These are phyloP conservation scores for Cladosporium colombiae DNA, from an alignment of 2,329 filamentous ascomycete species.

Conservation along the genomic window DNA sequence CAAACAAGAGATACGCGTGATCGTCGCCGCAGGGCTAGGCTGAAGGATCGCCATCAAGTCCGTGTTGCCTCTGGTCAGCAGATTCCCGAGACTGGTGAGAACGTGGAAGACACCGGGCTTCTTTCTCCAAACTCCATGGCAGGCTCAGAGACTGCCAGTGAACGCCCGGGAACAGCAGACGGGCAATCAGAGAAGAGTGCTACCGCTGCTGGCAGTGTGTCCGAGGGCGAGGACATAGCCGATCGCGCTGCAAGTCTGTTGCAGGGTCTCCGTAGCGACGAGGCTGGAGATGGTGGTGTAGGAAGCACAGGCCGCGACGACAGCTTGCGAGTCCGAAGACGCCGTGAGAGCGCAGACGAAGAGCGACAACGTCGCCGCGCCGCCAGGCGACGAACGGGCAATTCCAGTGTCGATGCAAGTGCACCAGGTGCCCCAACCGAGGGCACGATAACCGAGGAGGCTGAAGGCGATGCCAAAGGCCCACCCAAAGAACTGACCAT, in stretches of 20 bases:
- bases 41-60: conserved; percentile 89
- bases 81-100: conserved; percentile 65
- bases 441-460: conserved; percentile 39
- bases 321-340: conserved; percentile 54
- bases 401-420: conserved; percentile 34
- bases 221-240: conserved; percentile 71
- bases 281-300: conserved; percentile 50
- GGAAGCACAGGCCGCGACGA: conserved; percentile 27
- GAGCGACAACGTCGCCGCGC: conserved; percentile 69
- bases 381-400: conserved; percentile 43
- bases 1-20: conserved; percentile 88
- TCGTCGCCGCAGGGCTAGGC: conserved; percentile 77
- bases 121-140: conserved; percentile 30
- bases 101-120: conserved; percentile 31
- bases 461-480: conserved; percentile 19
- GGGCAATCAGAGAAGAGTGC: conserved; percentile 12
- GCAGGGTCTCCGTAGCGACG: conserved; percentile 74
- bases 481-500: conserved; percentile 32
- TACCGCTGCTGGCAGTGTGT: conserved; percentile 25
- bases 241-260: conserved; percentile 80
- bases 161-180: neutral
- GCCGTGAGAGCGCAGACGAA: conserved; percentile 75
- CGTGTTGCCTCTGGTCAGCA: conserved; percentile 86
- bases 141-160: conserved; percentile 7
- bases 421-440: conserved; percentile 35